Base-by-base conservation (phyloP, 257 asterid species). In the Mentha longifolia region DNA sequence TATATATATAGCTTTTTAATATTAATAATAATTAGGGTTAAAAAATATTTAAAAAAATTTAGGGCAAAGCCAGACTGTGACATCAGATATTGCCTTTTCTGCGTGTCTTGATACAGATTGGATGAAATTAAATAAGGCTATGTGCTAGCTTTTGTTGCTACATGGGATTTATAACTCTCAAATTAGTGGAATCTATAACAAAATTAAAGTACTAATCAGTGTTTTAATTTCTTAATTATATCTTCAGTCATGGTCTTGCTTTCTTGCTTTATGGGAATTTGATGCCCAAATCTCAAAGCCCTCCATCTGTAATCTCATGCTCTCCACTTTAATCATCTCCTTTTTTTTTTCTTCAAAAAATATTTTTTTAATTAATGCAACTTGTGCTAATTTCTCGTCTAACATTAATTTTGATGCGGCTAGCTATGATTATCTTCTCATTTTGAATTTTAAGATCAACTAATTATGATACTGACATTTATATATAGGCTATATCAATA, bases 191-290 rank as follows among this genome's bases (percentile, higher is more conserved):
- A 47, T 61, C 73, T 64, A 75, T 17, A 71, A 64, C 42, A 45
- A 14, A 15, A 35, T 60, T 17, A 31, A 67, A 45, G 76, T 56
- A 55, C 69, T 55, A 67, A 79, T 60, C 71, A 50, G 8, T 20
- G 52, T 3, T 65, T 71, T 56, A 35, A 35, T 35, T 7, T 35
- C 39, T 35, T 35, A 35, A 54, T 71, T 17, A 43, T 68, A 69
- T 70, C 35, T 45, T 49, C 49, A 61, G 33, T 65, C 61, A 62
- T 43, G 63, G n/a, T 56, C 70, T 33, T 42, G 49, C 58, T 62
- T 57, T 68, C 35, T 68, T 63, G 76, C 80, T 79, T 71, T 79
- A 72, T 71, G 64, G 78, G 65, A 67, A 71, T 75, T 71, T 52
- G 77, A 79, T 65, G 61, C 76, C 61, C 52, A 74, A 67, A 14